Base-by-base conservation (phyloP, 345 rosid genomes). In the Crucihimalaya himalaica region DNA sequence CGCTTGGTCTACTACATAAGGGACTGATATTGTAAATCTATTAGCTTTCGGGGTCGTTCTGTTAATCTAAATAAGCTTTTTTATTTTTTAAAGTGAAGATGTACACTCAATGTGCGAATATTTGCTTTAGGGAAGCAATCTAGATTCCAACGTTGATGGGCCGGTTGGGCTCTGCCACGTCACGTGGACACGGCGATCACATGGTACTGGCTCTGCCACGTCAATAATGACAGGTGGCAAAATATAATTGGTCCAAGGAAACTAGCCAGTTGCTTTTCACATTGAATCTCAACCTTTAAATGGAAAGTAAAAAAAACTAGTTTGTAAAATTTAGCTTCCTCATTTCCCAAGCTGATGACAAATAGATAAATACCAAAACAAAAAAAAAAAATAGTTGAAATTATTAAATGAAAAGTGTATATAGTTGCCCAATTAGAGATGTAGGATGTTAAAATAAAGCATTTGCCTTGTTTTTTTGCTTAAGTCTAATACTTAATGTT, bases 121-220 rank as follows among this genome's bases (percentile, higher is more conserved):
- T 76, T 63, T 70, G 66, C 76, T 76, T 70, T 76, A 37, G 51
- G 19, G 57, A 23, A 28, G 54, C 53, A 57, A 35, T 3, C 2
- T 10, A 67, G 55, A 74, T 60, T 75, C 79, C 57, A 68, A 60
- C 39, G 50, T 52, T 12, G 34, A 53, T 61, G 62, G 68, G 51
- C 72, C 72, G 34, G 20, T 74, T 35, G 52, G 61, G 71, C 19
- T 42, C 47, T 34, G 15, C 70, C 79, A 76, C 79, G 74, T 76
- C 70, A 69, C 53, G 29, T 50, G 46, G 51, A 57, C 63, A 58
- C 64, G 73, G 23, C 54, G 68, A 52, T 61, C 79, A 61, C 74
- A 61, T 75, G 79, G 68, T 55, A 14, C 23, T 48, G 46, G 69
- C 63, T 66, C 27, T 42, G 63, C 79, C 74, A 75, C 70, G 74